Evolutionary conservation across 2,329 filamentous ascomycete genomes (phyloP).

Genomic region (Fonsecaea monophora): DNA sequence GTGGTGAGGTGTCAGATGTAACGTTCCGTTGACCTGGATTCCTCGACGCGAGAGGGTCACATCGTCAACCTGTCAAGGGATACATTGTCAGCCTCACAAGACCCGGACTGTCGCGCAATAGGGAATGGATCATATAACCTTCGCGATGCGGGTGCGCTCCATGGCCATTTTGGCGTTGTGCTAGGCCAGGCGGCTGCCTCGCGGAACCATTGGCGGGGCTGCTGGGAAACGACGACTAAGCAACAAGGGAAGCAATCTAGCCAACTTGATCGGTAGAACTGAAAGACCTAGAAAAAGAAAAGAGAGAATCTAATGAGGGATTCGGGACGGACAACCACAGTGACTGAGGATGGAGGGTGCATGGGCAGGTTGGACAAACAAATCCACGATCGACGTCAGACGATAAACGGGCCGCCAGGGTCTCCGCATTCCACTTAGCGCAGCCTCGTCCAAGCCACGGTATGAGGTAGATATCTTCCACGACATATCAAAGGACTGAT

Average conservation of each 20-base stretch:
- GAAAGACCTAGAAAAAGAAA: not conserved
- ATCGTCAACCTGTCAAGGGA: constrained; percentile 56
- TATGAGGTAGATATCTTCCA: not conserved
- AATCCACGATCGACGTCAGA: constrained; percentile 23
- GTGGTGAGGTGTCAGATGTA: constrained; percentile 69
- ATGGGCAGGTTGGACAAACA: constrained; percentile 4
- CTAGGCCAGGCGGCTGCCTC: constrained; percentile 11
- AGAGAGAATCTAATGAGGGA: not conserved
- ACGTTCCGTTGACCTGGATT: constrained; percentile 63
- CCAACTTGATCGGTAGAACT: not conserved
- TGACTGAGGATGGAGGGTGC: not conserved
- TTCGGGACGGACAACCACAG: not conserved
- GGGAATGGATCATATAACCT: constrained; percentile 28
- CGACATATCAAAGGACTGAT: not conserved
- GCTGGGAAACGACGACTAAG: constrained; percentile 8
- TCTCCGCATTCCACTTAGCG: constrained; percentile 14
- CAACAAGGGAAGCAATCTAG: not conserved
- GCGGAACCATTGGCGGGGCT: not conserved
- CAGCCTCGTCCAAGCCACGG: constrained; percentile 16
- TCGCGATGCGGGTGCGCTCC: constrained; percentile 41
- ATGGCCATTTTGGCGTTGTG: constrained; percentile 37
- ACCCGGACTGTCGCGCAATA: not conserved
- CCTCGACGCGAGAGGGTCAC: constrained; percentile 66
- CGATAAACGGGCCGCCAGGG: not conserved
- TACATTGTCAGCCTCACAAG: constrained; percentile 26